Evolutionary conservation across 768 basidiomycete species (phyloP), one percentile per base, ranked within the genome.

Genomic region (Cystofilobasidium ferigula): DNA sequence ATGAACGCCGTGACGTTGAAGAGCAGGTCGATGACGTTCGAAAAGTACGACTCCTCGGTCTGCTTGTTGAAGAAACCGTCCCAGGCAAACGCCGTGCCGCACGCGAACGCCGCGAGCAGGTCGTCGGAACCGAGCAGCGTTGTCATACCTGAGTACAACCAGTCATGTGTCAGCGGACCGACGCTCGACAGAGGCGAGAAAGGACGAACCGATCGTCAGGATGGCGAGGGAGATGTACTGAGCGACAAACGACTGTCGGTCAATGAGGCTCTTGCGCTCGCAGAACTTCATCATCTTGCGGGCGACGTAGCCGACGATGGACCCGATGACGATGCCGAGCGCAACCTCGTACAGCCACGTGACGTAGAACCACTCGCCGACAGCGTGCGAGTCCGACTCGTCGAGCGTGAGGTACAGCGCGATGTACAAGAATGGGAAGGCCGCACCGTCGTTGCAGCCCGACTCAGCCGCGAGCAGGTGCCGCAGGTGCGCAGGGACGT

Each of bases 1-100:
- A 69, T 68, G 62, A 68, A 68, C 10, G 61, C 61, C 26, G 67
- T 68, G 22, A 57, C 62, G 61, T 68, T 68, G 61, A 62, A 63
- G 18, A 62, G 61, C 70, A 97, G 79, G 76, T 98, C 75, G 72
- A 98, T 90, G 71, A 98, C 93, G 76, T 89, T 90, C 70, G 86
- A 88, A 80, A 99, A 99, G 69, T 91, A 85, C 34, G 89, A 83
- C 75, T 97, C 93, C 73, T 95, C 93, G 0, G 92, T 95, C 72
- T 92, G 89, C 64, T 76, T 75, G 69, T 84, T 83, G 71, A 76
- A 76, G 73, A 74, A 75, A 57, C 75, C 75, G 53, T 94, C 92
- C 91, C 91, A 95, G 0, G 91, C 94, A 74, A 97, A 99, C 2
- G 91, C 89, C 6, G 89, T 86, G 22, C 95, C 95, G 73, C 93